phyloP scores from a whole-genome alignment of 345 rosid species.

The Ceriops zippeliana region DNA sequence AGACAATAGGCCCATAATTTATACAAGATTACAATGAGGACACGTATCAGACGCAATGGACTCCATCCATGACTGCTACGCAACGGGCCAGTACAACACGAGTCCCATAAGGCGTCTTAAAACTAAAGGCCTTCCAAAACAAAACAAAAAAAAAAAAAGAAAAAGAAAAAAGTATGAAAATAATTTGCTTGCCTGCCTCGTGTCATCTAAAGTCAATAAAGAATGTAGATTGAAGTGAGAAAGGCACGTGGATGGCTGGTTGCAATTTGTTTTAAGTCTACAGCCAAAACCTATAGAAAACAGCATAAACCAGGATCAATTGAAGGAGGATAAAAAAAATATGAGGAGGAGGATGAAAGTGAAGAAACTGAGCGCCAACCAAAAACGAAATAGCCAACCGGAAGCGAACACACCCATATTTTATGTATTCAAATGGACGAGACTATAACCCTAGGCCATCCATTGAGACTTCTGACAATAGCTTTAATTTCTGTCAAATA shows the following conservation, averaged over 20 bases:
- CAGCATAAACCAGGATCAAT: not conserved
- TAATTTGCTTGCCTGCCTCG: not conserved
- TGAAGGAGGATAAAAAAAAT: not conserved
- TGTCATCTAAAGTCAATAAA: not conserved
- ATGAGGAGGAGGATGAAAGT: not conserved
- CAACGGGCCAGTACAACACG: too few relatives aligned
- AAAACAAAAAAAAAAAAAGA: too few relatives aligned
- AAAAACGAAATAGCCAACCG: too few relatives aligned
- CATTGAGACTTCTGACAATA: slow-evolving; percentile 38
- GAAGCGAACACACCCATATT: not conserved
- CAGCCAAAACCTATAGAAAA: not conserved
- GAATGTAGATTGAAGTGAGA: not conserved
- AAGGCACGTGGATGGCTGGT: not conserved
- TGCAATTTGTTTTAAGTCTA: not conserved
- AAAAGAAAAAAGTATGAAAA: not conserved
- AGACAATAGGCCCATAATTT: too few relatives aligned
- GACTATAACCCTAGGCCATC: not conserved
- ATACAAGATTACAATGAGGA: too few relatives aligned
- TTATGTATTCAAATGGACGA: not conserved
- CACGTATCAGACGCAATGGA: too few relatives aligned
- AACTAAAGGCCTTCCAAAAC: not conserved
- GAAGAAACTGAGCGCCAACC: not conserved
- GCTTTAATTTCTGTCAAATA: slow-evolving; percentile 58
- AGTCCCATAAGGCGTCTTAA: slow-evolving; percentile 1
- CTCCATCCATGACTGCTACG: too few relatives aligned